Percentiles rank a stretch among this genome's conserved stretches.
phyloP scores from a whole-genome alignment of 345 rosid species.

The Cochlearia excelsa region DNA sequence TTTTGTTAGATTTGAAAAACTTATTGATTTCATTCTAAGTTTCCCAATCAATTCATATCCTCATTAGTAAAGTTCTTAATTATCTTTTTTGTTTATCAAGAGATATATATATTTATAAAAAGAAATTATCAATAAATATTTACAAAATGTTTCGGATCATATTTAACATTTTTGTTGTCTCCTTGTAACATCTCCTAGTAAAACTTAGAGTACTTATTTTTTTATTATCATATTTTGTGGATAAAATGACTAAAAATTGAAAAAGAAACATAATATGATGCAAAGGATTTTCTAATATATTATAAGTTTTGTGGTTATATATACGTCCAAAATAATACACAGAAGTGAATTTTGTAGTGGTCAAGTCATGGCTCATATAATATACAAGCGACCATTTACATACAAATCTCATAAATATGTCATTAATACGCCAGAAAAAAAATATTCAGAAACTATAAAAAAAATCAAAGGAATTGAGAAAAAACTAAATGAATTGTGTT shows the following conservation, averaged over 20 bases:
- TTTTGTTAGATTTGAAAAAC: constrained; percentile 13
- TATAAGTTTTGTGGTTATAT: no score
- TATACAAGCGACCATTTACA: no score
- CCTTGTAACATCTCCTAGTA: background rate
- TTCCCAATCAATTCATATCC: constrained; percentile 13
- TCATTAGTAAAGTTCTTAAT: constrained; percentile 12
- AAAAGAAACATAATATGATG: no score
- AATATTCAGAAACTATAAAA: background rate
- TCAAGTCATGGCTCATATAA: no score
- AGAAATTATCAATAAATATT: background rate
- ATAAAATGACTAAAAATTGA: background rate
- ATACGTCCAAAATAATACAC: no score
- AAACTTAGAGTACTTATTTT: background rate
- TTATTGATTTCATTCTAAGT: constrained; percentile 31
- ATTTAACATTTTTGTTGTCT: background rate
- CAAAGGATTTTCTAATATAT: background rate
- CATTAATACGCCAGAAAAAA: no score
- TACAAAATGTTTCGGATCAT: constrained; percentile 3
- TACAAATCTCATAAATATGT: no score
- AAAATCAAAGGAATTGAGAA: background rate
- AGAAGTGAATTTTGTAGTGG: no score
- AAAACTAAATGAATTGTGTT: no score
- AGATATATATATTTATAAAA: no score
- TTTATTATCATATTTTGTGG: background rate
- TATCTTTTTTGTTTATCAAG: background rate